A percentile compares a stretch with the other conserved stretches of the same genome.
These are phyloP conservation scores for Clitopilus hobsonii DNA, from an alignment of 768 basidiomycete genomes.

Conservation along the genomic window DNA sequence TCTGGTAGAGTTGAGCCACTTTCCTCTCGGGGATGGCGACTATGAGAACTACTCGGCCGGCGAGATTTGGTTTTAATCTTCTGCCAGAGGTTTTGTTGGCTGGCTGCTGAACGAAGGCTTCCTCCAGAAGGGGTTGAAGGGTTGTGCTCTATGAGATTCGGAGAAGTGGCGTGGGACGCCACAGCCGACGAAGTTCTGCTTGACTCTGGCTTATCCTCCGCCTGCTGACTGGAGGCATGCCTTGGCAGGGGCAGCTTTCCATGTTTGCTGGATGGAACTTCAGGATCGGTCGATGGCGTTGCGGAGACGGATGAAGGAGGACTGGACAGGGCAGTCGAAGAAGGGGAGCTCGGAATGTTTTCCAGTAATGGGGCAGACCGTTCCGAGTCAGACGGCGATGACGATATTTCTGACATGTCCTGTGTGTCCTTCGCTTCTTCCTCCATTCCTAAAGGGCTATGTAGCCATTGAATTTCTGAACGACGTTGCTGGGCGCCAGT, in stretches of 20 bases:
- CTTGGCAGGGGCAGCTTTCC: background rate
- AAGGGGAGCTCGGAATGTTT: background rate
- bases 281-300: background rate
- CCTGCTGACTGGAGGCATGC: background rate
- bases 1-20: background rate
- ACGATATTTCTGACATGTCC: conserved; percentile 6
- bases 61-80: conserved; percentile 29
- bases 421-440: too few species aligned
- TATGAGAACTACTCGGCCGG: conserved; percentile 15
- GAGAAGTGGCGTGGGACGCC: too few species aligned
- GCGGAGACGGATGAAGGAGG: conserved; percentile 14
- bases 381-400: conserved; percentile 12
- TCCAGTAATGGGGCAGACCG: background rate
- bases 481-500: conserved; percentile 3
- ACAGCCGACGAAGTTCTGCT: background rate
- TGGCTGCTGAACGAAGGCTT: background rate
- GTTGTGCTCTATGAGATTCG: background rate
- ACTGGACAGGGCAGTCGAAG: conserved; percentile 10
- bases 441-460: too few species aligned
- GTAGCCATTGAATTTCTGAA: too few species aligned
- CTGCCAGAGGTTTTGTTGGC: conserved; percentile 28
- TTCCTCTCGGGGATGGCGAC: conserved; percentile 3
- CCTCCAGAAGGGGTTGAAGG: background rate
- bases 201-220: background rate
- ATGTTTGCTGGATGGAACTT: background rate